phyloP scores from a whole-genome alignment of 1,284 basidiomycete species.

The Puccinia coronata region DNA sequence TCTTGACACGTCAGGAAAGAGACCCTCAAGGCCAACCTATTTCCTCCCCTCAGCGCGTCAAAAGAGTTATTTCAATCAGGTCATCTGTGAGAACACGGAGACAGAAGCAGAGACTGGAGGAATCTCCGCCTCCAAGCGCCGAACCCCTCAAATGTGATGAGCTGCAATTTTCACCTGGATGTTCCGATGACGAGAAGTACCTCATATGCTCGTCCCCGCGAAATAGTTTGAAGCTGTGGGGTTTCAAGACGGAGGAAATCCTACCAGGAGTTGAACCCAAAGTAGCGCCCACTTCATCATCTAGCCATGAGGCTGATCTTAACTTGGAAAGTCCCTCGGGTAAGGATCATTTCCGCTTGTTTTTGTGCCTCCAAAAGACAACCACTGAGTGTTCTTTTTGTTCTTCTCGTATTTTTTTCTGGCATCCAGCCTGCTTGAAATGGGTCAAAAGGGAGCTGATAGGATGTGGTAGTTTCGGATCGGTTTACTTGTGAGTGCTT shows the following conservation, averaged over 20 bases:
- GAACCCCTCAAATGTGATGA: constrained; percentile 60
- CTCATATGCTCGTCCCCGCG: constrained; percentile 67
- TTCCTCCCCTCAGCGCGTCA: constrained; percentile 52
- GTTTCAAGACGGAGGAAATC: constrained; percentile 87
- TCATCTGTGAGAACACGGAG: constrained; percentile 66
- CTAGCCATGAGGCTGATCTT: constrained; percentile 54
- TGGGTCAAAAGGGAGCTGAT: constrained; percentile 98
- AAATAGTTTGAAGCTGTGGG: constrained; percentile 94
- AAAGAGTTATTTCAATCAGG: constrained; percentile 88
- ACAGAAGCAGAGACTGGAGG: constrained; percentile 54
- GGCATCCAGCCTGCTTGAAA: constrained; percentile 76
- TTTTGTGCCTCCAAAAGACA: constrained; percentile 32
- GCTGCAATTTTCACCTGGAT: constrained; percentile 39
- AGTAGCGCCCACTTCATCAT: constrained; percentile 52
- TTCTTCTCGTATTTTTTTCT: constrained; percentile 14
- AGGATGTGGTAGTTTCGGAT: constrained; percentile 92
- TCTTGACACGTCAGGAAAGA: neutral
- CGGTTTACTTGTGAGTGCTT: constrained; percentile 72
- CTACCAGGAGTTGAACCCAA: constrained; percentile 65
- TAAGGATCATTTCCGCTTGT: constrained; percentile 53
- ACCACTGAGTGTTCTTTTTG: constrained; percentile 5
- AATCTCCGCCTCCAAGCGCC: constrained; percentile 55
- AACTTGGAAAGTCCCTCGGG: constrained; percentile 51
- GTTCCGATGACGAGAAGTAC: neutral
- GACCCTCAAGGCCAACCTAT: constrained; percentile 63